Evolutionary conservation across 148 eudicot genomes (phyloP).

Genomic region (Rhododendron ferrugineum): DNA sequence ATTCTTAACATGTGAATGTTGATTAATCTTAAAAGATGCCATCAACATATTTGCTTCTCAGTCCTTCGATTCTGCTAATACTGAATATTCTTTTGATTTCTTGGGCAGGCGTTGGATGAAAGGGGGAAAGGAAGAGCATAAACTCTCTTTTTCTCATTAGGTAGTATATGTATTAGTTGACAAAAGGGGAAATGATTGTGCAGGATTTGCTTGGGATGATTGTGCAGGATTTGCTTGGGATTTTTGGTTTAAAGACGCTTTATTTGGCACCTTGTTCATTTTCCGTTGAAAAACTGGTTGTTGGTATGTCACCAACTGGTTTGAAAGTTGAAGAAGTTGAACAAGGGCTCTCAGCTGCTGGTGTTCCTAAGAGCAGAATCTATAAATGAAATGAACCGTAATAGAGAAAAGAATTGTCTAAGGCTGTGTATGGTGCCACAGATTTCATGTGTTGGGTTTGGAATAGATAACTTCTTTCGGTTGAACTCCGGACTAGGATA

Average conservation of each 20-base stretch:
- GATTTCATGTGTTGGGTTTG: too few species aligned
- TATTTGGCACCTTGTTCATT: too few species aligned
- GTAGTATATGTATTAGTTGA: not conserved
- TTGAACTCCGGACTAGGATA: too few species aligned
- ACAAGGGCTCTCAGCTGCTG: not conserved
- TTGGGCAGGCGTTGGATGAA: conserved; percentile 65
- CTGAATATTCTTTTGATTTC: not conserved
- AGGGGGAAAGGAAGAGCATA: conserved; percentile 56
- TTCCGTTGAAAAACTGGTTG: not conserved
- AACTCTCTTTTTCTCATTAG: not conserved
- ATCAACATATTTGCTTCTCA: too few species aligned
- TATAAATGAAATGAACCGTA: not conserved
- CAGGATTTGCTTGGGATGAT: too few species aligned
- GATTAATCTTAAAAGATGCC: too few species aligned
- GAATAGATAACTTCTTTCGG: too few species aligned
- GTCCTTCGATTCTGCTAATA: too few species aligned
- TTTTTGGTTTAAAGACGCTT: too few species aligned
- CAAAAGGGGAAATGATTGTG: too few species aligned
- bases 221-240: too few species aligned
- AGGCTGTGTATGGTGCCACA: not conserved
- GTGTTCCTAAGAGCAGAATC: not conserved
- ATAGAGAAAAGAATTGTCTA: not conserved
- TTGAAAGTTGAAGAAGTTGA: not conserved
- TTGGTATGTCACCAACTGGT: not conserved
- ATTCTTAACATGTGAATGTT: too few species aligned